Evolutionary conservation across 352 stramenopile species (phyloP).

Genomic region (Phytopythium oedochilum): DNA sequence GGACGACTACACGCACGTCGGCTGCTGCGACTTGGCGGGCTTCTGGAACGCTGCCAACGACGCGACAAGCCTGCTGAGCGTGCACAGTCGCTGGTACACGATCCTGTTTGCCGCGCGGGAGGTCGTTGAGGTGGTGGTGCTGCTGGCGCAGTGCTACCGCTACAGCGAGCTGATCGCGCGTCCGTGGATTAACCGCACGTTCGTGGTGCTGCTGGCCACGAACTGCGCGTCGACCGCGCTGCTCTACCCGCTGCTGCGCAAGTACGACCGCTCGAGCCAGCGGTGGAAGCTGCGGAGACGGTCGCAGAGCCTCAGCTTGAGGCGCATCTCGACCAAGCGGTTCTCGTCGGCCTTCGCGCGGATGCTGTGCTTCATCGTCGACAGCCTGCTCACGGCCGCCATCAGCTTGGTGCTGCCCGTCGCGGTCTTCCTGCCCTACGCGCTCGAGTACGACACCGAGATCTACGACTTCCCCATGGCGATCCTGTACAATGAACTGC

Average conservation of each 20-base stretch:
- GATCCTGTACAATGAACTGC: constrained; percentile 36
- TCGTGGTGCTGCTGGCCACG: constrained; percentile 30
- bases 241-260: not conserved
- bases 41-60: not conserved
- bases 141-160: constrained; percentile 35
- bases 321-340: not conserved
- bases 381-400: constrained; percentile 1
- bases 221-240: constrained; percentile 25
- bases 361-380: constrained; percentile 11
- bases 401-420: constrained; percentile 10
- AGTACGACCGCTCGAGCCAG: not conserved
- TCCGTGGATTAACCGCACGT: constrained; percentile 46
- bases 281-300: no score
- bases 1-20: no score
- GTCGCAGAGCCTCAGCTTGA: not conserved
- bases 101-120: constrained; percentile 26
- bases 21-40: not conserved
- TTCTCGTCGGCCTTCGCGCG: constrained; percentile 4
- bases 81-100: constrained; percentile 29
- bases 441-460: constrained; percentile 21
- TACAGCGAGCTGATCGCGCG: constrained; percentile 36
- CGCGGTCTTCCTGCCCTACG: constrained; percentile 11
- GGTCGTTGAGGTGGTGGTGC: constrained; percentile 34
- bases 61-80: constrained; percentile 14
- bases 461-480: constrained; percentile 24